These are phyloP conservation scores for Blastobotrys apis DNA, from an alignment of 1,139 yeast species.

Conservation along the genomic window DNA sequence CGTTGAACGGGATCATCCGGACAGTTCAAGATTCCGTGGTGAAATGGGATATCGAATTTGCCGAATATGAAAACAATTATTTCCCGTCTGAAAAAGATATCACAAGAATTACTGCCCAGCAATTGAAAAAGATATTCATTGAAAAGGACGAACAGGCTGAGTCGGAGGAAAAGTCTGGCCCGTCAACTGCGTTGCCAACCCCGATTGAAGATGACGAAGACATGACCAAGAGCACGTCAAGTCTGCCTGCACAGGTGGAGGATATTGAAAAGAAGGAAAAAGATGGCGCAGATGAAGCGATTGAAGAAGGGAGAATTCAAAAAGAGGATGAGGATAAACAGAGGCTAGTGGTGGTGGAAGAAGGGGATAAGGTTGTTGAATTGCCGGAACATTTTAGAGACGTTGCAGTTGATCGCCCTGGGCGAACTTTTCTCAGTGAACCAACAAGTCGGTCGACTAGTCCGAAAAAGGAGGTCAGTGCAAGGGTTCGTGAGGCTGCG, in stretches of 20 bases:
- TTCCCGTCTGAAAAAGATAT: slow-evolving; percentile 94
- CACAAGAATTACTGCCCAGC: slow-evolving; percentile 84
- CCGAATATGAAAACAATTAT: slow-evolving; percentile 71
- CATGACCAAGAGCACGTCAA: slow-evolving; percentile 4
- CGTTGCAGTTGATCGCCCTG: neutral
- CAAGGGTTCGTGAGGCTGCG: slow-evolving; percentile 9
- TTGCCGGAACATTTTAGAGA: neutral
- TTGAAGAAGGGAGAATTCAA: slow-evolving; percentile 3
- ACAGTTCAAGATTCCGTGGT: slow-evolving; percentile 78
- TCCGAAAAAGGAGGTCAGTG: slow-evolving; percentile 3
- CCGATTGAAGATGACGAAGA: slow-evolving; percentile 15
- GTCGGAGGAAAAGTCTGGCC: slow-evolving; percentile 5
- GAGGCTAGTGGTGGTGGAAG: neutral
- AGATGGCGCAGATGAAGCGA: neutral
- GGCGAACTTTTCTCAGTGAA: too few relatives aligned
- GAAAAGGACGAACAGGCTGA: slow-evolving; percentile 43
- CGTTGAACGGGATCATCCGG: slow-evolving; percentile 64
- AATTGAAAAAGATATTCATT: slow-evolving; percentile 67
- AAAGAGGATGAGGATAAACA: neutral
- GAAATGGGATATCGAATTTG: slow-evolving; percentile 81
- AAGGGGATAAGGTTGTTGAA: neutral
- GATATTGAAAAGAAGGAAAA: neutral
- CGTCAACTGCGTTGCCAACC: slow-evolving; percentile 11
- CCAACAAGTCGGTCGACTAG: slow-evolving; percentile 8
- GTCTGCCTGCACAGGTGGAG: slow-evolving; percentile 2